Percentiles rank a stretch among this genome's conserved stretches.
Evolutionary conservation across 257 asterid species (phyloP).

Genomic region (Scutellaria baicalensis): DNA sequence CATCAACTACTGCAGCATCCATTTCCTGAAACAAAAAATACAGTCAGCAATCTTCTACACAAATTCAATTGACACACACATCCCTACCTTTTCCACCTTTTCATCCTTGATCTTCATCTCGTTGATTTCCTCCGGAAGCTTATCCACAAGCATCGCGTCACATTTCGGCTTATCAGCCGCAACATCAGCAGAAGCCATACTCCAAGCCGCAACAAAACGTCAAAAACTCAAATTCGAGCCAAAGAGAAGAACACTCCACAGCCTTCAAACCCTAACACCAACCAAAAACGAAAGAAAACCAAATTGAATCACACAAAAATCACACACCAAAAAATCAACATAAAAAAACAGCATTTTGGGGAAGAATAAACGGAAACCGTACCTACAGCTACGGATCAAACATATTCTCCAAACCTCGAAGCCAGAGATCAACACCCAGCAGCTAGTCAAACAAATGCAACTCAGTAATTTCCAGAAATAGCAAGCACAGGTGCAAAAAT

Average conservation of each 20-base stretch:
- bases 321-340: background rate
- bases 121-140: slow-evolving; percentile 66
- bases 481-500: background rate
- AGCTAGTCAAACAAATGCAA: background rate
- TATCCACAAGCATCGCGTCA: slow-evolving; percentile 66
- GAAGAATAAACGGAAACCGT: background rate
- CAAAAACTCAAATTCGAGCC: background rate
- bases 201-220: background rate
- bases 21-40: slow-evolving; percentile 46
- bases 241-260: slow-evolving; percentile 5
- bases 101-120: slow-evolving; percentile 82
- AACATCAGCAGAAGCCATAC: slow-evolving; percentile 44
- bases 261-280: slow-evolving; percentile 17
- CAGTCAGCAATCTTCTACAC: background rate
- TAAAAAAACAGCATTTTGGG: background rate
- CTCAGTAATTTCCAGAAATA: slow-evolving; percentile 4
- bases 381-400: slow-evolving; percentile 30
- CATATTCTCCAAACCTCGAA: slow-evolving; percentile 17
- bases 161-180: slow-evolving; percentile 46
- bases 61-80: background rate
- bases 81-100: slow-evolving; percentile 61
- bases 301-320: background rate
- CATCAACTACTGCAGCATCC: slow-evolving; percentile 86
- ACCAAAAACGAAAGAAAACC: background rate
- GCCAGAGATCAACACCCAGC: slow-evolving; percentile 7